These are phyloP conservation scores for Stachybotrys echinatus DNA, from an alignment of 2,329 filamentous ascomycete genomes.

Conservation along the genomic window DNA sequence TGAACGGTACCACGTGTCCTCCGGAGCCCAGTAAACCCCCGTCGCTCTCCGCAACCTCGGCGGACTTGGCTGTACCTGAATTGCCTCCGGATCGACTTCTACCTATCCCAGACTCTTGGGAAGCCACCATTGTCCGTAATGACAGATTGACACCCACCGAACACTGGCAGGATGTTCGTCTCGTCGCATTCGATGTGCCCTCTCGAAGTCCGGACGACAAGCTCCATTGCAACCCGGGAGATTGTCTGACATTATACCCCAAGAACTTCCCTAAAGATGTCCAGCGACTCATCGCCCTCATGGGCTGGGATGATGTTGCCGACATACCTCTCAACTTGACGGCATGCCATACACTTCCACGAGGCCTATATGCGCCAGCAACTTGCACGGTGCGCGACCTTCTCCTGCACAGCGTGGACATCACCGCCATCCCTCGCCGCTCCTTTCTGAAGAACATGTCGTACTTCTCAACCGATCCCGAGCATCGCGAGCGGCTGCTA, in stretches of 20 bases:
- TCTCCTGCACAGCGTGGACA: conserved; percentile 78
- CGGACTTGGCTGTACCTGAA: conserved; percentile 8
- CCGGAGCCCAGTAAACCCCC: conserved; percentile 1
- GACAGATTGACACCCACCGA: conserved; percentile 63
- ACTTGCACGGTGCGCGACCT: conserved; percentile 65
- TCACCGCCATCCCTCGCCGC: conserved; percentile 82
- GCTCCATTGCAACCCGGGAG: conserved; percentile 58
- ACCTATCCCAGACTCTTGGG: conserved; percentile 51
- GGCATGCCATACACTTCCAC: conserved; percentile 22
- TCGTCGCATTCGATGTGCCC: conserved; percentile 57
- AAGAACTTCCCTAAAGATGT: conserved; percentile 84
- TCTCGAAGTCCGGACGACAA: conserved; percentile 9
- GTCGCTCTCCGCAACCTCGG: conserved; percentile 6
- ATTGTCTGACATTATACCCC: conserved; percentile 76
- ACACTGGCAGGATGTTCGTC: conserved; percentile 94
- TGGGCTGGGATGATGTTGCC: conserved; percentile 72
- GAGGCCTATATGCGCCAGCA: conserved; percentile 29
- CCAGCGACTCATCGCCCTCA: conserved; percentile 68
- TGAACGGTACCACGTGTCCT: too few species aligned
- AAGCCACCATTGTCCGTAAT: conserved; percentile 60
- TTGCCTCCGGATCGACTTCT: conserved; percentile 32
- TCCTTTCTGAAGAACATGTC: conserved; percentile 78
- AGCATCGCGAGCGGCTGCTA: conserved; percentile 73
- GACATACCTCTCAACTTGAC: conserved; percentile 60
- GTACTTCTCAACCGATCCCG: conserved; percentile 65